Evolutionary conservation across 345 rosid species (phyloP).

Genomic region (Gossypium bickii): DNA sequence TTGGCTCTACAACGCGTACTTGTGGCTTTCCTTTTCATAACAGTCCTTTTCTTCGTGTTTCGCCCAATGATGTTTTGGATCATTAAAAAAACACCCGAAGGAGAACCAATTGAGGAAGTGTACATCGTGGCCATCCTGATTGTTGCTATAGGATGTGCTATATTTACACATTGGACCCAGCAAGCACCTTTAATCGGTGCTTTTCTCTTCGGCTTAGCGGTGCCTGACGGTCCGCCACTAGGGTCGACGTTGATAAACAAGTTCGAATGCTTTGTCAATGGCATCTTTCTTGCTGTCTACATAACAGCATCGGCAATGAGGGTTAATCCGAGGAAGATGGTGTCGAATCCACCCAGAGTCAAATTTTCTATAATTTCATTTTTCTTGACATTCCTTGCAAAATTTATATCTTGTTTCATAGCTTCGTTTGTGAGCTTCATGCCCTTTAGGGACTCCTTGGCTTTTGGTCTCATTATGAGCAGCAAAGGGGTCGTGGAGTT

Average conservation of each 20-base stretch:
- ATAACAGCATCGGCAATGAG: conserved; percentile 24
- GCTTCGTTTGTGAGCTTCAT: conserved; percentile 37
- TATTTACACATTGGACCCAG: conserved; percentile 22
- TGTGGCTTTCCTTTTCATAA: background rate
- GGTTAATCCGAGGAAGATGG: background rate
- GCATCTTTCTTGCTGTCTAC: conserved; percentile 26
- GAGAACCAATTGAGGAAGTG: conserved; percentile 25
- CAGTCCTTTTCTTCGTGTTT: conserved; percentile 21
- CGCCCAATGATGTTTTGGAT: conserved; percentile 30
- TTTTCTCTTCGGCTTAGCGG: conserved; percentile 34
- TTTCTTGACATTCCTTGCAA: conserved; percentile 23
- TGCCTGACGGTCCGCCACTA: conserved; percentile 51
- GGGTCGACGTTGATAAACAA: conserved; percentile 40
- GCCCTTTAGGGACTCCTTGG: conserved; percentile 41
- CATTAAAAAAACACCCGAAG: conserved; percentile 30
- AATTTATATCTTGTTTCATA: conserved; percentile 28
- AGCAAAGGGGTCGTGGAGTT: conserved; percentile 46
- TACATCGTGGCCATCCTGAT: conserved; percentile 24
- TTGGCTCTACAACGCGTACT: background rate
- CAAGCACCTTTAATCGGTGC: conserved; percentile 37
- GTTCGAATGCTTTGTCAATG: conserved; percentile 34
- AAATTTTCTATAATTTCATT: background rate
- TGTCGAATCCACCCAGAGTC: background rate
- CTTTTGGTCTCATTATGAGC: conserved; percentile 45
- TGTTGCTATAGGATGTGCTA: conserved; percentile 26